Evolutionary conservation across 2,329 filamentous ascomycete species (phyloP), one percentile per base, ranked within the genome.

Genomic region (Pestalotiopsis sp.): DNA sequence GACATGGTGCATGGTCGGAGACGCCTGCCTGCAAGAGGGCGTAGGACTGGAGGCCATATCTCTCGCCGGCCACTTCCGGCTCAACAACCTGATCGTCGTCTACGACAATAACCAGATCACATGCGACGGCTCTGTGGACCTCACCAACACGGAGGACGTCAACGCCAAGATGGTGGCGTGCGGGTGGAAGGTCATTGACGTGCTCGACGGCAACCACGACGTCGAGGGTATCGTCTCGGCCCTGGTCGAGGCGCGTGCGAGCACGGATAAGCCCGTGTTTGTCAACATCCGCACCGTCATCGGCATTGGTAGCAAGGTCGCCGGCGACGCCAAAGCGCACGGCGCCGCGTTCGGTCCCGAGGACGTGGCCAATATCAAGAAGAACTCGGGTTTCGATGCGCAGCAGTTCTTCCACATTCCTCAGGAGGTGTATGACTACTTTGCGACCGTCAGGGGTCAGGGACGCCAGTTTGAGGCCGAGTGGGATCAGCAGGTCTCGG

Each of bases 61-160:
- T 0, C 78, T 87, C 14, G 86, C 85, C 17, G 85, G 85, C 0
- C 84, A 85, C 71, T 77, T 82, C 69, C 79, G 78, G 63, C 76
- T 88, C 2, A 82, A 86, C 71, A 88, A 88, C 73, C 74, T 88
- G 17, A 82, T 81, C 0, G 73, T 88, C 13, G 83, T 88, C 22
- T 88, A 88, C 68, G 86, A 88, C 71, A 88, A 88, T 73, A 88
- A 88, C 73, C 82, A 85, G 68, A 80, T 88, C 44, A 87, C 85
- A 4, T 88, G 85, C 68, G 86, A 88, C 66, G 86, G 86, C 1
- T 81, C 81, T 0, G 81, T 87, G 0, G 84, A 86, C 64, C 73
- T 68, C 81, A 76, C 81, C 2, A 86, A 85, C 69, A 84, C 80
- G 1, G 86, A 88, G 70, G 84, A 88, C 67, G 76, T 86, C 61